Evolutionary conservation across 768 basidiomycete genomes (phyloP).

Genomic region (Termitomyces sp.): DNA sequence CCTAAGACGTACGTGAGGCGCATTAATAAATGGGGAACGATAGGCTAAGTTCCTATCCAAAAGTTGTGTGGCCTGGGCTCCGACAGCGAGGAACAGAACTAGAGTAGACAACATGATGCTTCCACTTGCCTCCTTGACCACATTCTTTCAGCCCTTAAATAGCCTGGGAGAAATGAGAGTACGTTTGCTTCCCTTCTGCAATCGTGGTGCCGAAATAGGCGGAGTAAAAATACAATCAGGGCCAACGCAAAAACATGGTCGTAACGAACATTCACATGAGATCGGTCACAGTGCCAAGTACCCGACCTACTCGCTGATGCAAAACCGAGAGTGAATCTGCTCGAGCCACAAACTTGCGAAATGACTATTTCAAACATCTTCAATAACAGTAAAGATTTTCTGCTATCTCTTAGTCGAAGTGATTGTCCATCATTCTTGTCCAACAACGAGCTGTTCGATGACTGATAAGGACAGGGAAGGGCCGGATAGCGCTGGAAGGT

Average conservation of each 20-base stretch:
- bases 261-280: neutral
- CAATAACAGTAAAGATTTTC: neutral
- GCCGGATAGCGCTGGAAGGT: neutral
- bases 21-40: neutral
- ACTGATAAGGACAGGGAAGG: neutral
- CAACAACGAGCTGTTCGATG: neutral
- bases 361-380: neutral
- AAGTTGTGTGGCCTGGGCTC: neutral
- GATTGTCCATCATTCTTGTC: neutral
- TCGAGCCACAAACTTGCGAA: neutral
- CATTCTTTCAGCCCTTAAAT: neutral
- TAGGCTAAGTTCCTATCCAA: slow-evolving; percentile 2
- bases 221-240: neutral
- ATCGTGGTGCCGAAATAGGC: neutral
- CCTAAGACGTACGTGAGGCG: neutral
- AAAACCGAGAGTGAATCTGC: neutral
- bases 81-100: neutral
- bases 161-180: neutral
- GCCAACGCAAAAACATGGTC: neutral
- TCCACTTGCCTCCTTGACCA: neutral
- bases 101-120: neutral
- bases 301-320: neutral
- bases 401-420: neutral
- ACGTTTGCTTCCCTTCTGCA: neutral
- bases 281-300: neutral